Percentiles rank a stretch among this genome's conserved stretches.
These are phyloP conservation scores for Eutypa lata DNA, from an alignment of 2,329 filamentous ascomycete species.

Conservation along the genomic window DNA sequence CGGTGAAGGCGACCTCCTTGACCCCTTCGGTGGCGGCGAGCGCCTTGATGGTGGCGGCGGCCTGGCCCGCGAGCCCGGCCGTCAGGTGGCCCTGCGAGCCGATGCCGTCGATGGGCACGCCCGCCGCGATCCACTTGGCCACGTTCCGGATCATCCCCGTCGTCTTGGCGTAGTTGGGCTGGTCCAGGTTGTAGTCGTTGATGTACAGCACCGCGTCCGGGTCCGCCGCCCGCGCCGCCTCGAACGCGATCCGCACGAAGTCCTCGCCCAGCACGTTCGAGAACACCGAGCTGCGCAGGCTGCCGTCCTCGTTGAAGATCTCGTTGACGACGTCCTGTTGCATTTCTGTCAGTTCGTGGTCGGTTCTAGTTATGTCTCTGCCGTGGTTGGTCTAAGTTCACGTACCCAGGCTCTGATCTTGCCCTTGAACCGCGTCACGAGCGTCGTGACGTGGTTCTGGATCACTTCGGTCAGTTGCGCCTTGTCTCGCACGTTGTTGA, in stretches of 20 bases:
- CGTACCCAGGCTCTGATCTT: conserved; percentile 44
- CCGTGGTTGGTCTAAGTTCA: too few species aligned
- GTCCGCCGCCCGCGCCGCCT: conserved; percentile 64
- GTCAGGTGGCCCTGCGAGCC: conserved; percentile 50
- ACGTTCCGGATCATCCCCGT: conserved; percentile 53
- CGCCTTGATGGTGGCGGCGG: conserved; percentile 40
- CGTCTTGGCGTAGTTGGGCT: conserved; percentile 55
- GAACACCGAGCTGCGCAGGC: conserved; percentile 60
- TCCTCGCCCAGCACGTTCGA: conserved; percentile 66
- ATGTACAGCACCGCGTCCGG: conserved; percentile 69
- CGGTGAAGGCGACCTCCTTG: conserved; percentile 55
- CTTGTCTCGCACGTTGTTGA: conserved; percentile 39
- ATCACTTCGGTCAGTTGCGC: conserved; percentile 50
- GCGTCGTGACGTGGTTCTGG: conserved; percentile 55
- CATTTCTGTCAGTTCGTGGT: background rate
- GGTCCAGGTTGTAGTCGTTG: conserved; percentile 71
- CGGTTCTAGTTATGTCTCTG: too few species aligned
- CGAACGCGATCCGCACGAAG: conserved; percentile 68
- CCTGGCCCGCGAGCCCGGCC: conserved; percentile 36
- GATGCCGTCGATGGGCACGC: conserved; percentile 61
- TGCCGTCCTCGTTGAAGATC: conserved; percentile 61
- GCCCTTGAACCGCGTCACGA: conserved; percentile 59
- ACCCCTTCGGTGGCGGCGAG: conserved; percentile 42
- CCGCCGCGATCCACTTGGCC: conserved; percentile 59
- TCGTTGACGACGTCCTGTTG: conserved; percentile 60